Evolutionary conservation across 495 filamentous ascomycete genomes (phyloP).

Genomic region (Barbatosphaeria neglecta): DNA sequence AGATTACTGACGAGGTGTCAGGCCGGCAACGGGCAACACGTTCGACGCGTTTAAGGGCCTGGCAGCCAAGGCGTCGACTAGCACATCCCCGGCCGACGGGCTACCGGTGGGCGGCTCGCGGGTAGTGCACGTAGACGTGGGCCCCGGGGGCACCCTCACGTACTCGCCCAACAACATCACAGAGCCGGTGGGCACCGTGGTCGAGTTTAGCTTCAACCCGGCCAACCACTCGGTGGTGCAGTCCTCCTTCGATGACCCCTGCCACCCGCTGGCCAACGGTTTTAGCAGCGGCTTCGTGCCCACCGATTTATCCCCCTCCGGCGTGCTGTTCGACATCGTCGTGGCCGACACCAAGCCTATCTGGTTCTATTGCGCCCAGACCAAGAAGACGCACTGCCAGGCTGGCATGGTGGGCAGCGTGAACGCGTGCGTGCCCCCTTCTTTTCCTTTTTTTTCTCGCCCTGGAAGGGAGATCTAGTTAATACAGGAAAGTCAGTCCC

Average conservation of each 20-base stretch:
- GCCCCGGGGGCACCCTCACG: slow-evolving; percentile 15
- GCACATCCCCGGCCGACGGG: slow-evolving; percentile 16
- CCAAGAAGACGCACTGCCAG: slow-evolving; percentile 28
- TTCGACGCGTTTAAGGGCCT: slow-evolving; percentile 20
- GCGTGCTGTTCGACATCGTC: slow-evolving; percentile 29
- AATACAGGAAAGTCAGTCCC: slow-evolving; percentile 2
- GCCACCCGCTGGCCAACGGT: slow-evolving; percentile 23
- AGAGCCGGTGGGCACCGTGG: slow-evolving; percentile 19
- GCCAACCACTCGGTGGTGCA: slow-evolving; percentile 31
- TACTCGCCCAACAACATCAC: slow-evolving; percentile 27
- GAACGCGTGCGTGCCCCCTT: slow-evolving; percentile 15
- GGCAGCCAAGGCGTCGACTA: slow-evolving; percentile 15
- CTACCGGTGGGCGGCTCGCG: slow-evolving; percentile 22
- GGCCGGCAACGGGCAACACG: slow-evolving; percentile 20
- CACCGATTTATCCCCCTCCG: slow-evolving; percentile 18
- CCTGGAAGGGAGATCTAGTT: background rate
- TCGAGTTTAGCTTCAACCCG: slow-evolving; percentile 27
- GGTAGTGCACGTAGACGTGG: slow-evolving; percentile 22
- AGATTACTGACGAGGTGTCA: slow-evolving; percentile 7
- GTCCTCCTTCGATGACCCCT: slow-evolving; percentile 29
- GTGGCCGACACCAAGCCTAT: slow-evolving; percentile 37
- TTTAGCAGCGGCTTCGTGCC: slow-evolving; percentile 34
- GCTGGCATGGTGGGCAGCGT: slow-evolving; percentile 31
- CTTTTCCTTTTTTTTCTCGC: too few species aligned
- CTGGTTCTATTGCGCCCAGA: slow-evolving; percentile 50